Base-by-base conservation (phyloP, 2,329 filamentous ascomycete species). In the Teratosphaeria destructans region DNA sequence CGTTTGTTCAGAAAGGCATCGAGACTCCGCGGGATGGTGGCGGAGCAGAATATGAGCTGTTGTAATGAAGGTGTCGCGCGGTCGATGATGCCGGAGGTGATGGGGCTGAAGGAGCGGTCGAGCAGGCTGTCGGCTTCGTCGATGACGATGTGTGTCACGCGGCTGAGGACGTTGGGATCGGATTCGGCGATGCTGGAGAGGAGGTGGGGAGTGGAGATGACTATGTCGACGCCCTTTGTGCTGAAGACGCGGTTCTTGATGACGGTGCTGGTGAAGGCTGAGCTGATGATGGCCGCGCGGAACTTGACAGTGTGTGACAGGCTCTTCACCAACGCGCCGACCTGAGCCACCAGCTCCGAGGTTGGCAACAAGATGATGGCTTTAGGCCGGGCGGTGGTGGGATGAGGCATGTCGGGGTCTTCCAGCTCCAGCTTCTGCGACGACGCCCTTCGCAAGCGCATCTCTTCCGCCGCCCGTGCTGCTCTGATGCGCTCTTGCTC, bases 51-150 rank as follows among this genome's bases (percentile, higher is more conserved):
- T 54, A 99, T 81, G 27, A 99, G 81, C 71, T 96, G 89, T 70
- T 90, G 84, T 54, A 97, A 77, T 0, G 90, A 94, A 0, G 93
- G 90, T 6, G 85, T 82, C 1, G 87, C 84, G 60, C 88, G 87
- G 69, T 95, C 89, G 64, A 99, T 82, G 65, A 99, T 89, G 59
- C 84, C 82, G 11, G 84, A 88, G 0, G 94, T 97, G 27, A 87
- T 85, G 1, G 90, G 86, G 3, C 88, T 83, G 77, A 99, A 99
- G 61, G 90, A 95, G 60, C 91, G 88, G 75, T 99, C 95, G 66
- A 99, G 84, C 10, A 99, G 84, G 3, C 92, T 96, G 75, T 99
- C 94, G 1, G 95, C 95, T 78, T 99, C 95, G 71, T 99, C 95
- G 55, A 96, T 81, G 61, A 99, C 82, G 11, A 99, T 81, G 71